These are phyloP conservation scores for Pythium brachiatum DNA, from an alignment of 352 stramenopile species.

Conservation along the genomic window DNA sequence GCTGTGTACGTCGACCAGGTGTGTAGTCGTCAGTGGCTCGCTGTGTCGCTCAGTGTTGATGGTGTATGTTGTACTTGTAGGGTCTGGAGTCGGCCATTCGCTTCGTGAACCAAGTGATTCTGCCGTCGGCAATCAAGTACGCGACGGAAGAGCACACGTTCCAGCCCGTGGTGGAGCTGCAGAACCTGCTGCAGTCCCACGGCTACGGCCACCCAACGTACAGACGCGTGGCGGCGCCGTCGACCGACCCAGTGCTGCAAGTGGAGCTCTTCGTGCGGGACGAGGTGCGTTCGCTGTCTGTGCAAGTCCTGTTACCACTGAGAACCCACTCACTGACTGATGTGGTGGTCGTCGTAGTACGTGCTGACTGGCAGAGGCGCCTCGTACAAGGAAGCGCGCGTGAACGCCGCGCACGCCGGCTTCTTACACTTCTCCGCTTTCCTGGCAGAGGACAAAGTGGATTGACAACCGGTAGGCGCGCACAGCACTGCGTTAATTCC, in stretches of 20 bases:
- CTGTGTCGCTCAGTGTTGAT: neutral
- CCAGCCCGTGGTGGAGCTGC: constrained; percentile 61
- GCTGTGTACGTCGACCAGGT: constrained; percentile 77
- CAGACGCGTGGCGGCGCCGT: constrained; percentile 54
- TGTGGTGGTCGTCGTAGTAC: constrained; percentile 8
- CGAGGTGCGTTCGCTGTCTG: constrained; percentile 46
- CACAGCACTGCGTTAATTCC: neutral
- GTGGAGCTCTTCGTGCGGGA: constrained; percentile 66
- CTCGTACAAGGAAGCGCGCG: constrained; percentile 64
- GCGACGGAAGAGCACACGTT: constrained; percentile 50
- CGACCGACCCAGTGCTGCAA: constrained; percentile 41
- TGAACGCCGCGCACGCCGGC: constrained; percentile 48
- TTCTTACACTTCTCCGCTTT: constrained; percentile 44
- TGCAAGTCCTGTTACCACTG: neutral
- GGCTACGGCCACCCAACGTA: constrained; percentile 63
- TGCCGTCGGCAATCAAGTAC: constrained; percentile 53
- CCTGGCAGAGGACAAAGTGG: constrained; percentile 9
- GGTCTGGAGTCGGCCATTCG: constrained; percentile 59
- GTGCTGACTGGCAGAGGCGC: constrained; percentile 41
- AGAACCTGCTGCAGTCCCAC: constrained; percentile 67
- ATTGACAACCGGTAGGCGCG: neutral
- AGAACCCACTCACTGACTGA: neutral
- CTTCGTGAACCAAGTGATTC: constrained; percentile 63
- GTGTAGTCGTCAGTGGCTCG: neutral
- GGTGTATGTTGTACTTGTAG: constrained; percentile 13